Conservation (phyloP, 805 yeast genomes). For the Metschnikowia matae region DNA sequence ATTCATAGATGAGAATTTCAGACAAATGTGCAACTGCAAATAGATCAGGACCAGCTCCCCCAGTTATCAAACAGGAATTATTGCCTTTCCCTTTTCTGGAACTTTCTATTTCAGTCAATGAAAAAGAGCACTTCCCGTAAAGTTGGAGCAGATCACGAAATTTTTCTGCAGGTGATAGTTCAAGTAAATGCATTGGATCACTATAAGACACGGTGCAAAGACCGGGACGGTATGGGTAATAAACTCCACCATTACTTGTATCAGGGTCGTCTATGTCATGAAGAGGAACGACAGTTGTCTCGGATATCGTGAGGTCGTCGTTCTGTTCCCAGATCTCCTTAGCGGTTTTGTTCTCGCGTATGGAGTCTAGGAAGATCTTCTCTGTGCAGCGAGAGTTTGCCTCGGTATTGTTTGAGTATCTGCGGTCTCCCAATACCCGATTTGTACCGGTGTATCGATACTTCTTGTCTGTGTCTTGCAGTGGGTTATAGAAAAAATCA, state of each 20-base stretch:
- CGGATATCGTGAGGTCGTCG: background rate
- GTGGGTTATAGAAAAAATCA: background rate
- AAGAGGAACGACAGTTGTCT: background rate
- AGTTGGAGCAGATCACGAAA: slow-evolving; percentile 33
- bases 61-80: slow-evolving; percentile 23
- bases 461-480: background rate
- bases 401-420: slow-evolving; percentile 4
- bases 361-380: background rate
- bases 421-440: slow-evolving; percentile 1
- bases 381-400: slow-evolving; percentile 1
- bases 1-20: slow-evolving; percentile 30
- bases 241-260: background rate
- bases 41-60: slow-evolving; percentile 15
- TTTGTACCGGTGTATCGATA: background rate
- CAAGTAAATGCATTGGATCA: slow-evolving; percentile 15
- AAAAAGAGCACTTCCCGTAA: slow-evolving; percentile 19
- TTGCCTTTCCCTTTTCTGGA: slow-evolving; percentile 42
- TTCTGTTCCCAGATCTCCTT: slow-evolving; percentile 4
- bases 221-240: background rate
- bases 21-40: slow-evolving; percentile 34
- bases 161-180: slow-evolving; percentile 32
- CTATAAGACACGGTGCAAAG: background rate
- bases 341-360: slow-evolving; percentile 1
- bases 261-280: background rate
- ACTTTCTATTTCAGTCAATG: slow-evolving; percentile 19